These are phyloP conservation scores for Colletotrichum camelliae DNA, from an alignment of 2,329 filamentous ascomycete species.

Conservation along the genomic window DNA sequence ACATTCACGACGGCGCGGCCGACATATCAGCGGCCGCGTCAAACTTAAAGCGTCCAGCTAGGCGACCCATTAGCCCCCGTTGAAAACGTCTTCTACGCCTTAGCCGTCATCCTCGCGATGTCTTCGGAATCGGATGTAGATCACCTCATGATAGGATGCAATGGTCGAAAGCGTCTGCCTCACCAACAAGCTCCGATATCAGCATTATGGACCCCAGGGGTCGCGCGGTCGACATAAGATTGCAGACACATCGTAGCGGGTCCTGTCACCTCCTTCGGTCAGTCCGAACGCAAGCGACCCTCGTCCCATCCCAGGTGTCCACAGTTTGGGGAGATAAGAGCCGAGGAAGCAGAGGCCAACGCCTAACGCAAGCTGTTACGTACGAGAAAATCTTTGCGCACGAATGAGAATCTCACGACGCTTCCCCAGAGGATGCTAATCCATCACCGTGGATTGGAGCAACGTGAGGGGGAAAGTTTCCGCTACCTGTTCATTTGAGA, in stretches of 20 bases:
- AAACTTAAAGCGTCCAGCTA: background rate
- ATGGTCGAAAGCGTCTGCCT: background rate
- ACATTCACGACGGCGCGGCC: background rate
- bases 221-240: background rate
- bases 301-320: background rate
- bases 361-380: constrained; percentile 12
- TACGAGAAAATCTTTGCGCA: constrained; percentile 10
- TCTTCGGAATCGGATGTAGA: constrained; percentile 1
- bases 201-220: background rate
- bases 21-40: background rate
- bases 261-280: constrained; percentile 8
- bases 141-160: constrained; percentile 1
- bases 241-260: background rate
- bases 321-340: constrained; percentile 18
- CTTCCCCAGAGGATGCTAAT: constrained; percentile 19
- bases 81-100: background rate
- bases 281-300: background rate
- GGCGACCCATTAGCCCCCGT: background rate
- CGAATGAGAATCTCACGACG: background rate
- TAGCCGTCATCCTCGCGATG: background rate
- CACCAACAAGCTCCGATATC: background rate
- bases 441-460: constrained; percentile 6
- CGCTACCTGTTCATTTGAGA: background rate
- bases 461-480: background rate
- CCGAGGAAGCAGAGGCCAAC: constrained; percentile 19